Evolutionary conservation across 78 protist genomes (phyloP).

Genomic region (Neovahlkampfia damariscottae): DNA sequence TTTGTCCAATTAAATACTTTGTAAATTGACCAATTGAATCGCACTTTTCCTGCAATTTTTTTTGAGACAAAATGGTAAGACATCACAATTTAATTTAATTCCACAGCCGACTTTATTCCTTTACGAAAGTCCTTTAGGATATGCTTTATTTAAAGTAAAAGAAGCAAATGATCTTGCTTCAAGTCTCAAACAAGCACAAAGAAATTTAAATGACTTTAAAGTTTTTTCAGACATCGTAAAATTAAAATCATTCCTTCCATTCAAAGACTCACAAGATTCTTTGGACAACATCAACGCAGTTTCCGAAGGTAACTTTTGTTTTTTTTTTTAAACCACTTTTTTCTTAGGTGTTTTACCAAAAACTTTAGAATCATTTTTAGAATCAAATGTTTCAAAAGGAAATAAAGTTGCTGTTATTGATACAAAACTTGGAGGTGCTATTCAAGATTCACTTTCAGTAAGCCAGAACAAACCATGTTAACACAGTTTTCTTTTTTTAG

Average conservation of each 20-base stretch:
- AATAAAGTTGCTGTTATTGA: conserved; percentile 63
- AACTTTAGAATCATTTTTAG: no score
- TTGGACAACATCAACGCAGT: conserved; percentile 69
- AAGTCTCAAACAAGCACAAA: conserved; percentile 26
- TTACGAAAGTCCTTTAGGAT: conserved; percentile 82
- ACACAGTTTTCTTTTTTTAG: no score
- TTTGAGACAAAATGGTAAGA: no score
- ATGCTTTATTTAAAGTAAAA: conserved; percentile 55
- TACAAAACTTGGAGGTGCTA: conserved; percentile 65
- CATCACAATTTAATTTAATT: no score
- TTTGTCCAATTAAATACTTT: no score
- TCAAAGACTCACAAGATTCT: conserved; percentile 72
- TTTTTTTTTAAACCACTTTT: conserved; percentile 21
- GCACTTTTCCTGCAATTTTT: no score
- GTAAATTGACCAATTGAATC: no score
- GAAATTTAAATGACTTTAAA: conserved; percentile 34
- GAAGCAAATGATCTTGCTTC: conserved; percentile 61
- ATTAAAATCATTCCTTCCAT: conserved; percentile 64
- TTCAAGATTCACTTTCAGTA: conserved; percentile 36
- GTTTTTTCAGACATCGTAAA: conserved; percentile 48
- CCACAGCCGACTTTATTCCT: no score
- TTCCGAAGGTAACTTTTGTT: conserved; percentile 60
- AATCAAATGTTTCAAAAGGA: conserved; percentile 19
- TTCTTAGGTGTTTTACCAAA: conserved; percentile 51
- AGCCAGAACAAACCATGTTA: conserved; percentile 1